Base-by-base conservation (phyloP, 371 early-diverging fungal genomes). In the Sporodiniella umbellata region DNA sequence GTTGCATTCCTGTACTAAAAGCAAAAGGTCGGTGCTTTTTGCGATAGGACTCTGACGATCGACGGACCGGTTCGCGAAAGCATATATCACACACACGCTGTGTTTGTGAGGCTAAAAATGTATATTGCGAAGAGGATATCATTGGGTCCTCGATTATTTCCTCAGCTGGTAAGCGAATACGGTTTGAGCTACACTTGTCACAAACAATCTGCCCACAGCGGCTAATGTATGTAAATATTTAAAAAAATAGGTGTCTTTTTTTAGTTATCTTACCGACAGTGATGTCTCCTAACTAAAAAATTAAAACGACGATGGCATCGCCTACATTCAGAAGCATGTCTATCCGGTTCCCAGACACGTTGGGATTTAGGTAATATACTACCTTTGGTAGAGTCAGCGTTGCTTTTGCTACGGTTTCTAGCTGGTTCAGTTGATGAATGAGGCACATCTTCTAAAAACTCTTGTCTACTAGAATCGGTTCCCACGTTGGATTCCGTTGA, bases 141-240 rank as follows among this genome's bases (percentile, higher is more conserved):
- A 68, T 57, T 0, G 78, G 78, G 37, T 77, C 78, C 25, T 69
- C 72, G 18, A 77, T 63, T 11, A 77, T 56, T 52, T 63, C 58
- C 42, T 58, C 55, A 2, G 54, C 58, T 5, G 55, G 68, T 12
- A 72, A 58, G 10, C 68, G 60, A 2, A 70, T 62, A 26, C 84
- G 45, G 53, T 69, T 64, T 5, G 75, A 62, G 19, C 83, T 78
- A 14, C 86, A 89, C 15, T 65, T 62, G 60, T 86, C 86, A 56
- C 91, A 90, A 18, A 85, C 84, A 37, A 89, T 77, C 18, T 76
- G 74, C 4, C 91, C 89, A 71, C 91, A 90, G 19, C 87, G 83
- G 38, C 81, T 78, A 23, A 21, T 23, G 22, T 33, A 26, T 26
- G 31, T 11, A 23, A 54, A 33, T 15, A 54, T n/a, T n/a, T 19